Conservation (phyloP, 345 rosid genomes). For the Euphorbia peplus region DNA sequence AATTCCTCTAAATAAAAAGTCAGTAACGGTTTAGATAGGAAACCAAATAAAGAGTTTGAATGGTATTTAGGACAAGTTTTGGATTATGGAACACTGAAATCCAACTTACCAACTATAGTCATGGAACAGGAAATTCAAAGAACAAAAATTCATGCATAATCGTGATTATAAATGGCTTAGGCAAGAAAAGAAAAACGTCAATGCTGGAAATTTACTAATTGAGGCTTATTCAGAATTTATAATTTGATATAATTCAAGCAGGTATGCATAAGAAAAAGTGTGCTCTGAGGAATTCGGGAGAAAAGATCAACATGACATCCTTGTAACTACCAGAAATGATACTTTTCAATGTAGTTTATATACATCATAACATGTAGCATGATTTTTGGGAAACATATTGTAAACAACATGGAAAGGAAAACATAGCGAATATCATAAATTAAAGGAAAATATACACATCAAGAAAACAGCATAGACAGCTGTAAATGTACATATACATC, state of each 20-base stretch:
- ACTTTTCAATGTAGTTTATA: not conserved
- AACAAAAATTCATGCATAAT: not conserved
- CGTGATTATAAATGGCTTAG: not conserved
- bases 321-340: not conserved
- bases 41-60: not conserved
- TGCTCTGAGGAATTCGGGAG: not conserved
- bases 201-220: not conserved
- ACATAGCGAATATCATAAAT: too few relatives aligned
- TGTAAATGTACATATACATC: too few relatives aligned
- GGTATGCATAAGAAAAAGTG: not conserved
- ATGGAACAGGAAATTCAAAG: not conserved
- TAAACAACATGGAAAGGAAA: too few relatives aligned
- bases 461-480: too few relatives aligned
- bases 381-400: too few relatives aligned
- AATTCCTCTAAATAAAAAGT: not conserved
- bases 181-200: not conserved
- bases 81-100: not conserved
- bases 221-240: not conserved
- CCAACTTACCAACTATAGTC: not conserved
- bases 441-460: too few relatives aligned
- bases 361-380: not conserved
- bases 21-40: not conserved
- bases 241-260: not conserved
- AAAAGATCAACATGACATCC: not conserved
- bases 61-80: not conserved